These are phyloP conservation scores for Lipomyces chichibuensis DNA, from an alignment of 805 yeast species.

Conservation along the genomic window DNA sequence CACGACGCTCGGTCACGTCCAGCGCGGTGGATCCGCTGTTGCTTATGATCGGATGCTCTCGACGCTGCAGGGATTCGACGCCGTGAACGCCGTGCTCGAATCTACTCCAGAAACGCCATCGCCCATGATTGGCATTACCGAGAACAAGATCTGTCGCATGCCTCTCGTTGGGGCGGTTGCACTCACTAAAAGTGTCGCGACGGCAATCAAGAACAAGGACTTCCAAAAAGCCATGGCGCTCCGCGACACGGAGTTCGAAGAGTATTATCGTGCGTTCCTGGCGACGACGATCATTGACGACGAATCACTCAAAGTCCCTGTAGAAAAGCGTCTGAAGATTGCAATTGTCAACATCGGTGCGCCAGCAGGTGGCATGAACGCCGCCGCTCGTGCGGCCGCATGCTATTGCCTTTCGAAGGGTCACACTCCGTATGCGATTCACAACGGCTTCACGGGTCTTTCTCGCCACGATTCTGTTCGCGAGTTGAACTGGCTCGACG, in stretches of 20 bases:
- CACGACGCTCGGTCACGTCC: constrained; percentile 96
- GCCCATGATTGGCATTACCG: constrained; percentile 88
- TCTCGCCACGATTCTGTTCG: constrained; percentile 84
- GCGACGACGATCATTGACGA: constrained; percentile 71
- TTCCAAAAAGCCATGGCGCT: constrained; percentile 84
- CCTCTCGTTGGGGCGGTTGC: constrained; percentile 89
- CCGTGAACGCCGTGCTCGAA: constrained; percentile 88
- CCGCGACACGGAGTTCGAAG: constrained; percentile 86
- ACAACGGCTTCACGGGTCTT: constrained; percentile 91
- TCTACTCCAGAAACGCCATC: constrained; percentile 89
- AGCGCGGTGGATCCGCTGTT: constrained; percentile 98
- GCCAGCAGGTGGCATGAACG: constrained; percentile 94
- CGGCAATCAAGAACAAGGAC: constrained; percentile 75
- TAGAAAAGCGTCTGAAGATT: constrained; percentile 63
- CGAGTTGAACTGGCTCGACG: constrained; percentile 77
- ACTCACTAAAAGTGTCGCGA: constrained; percentile 86
- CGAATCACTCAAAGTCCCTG: constrained; percentile 62
- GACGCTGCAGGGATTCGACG: constrained; percentile 96
- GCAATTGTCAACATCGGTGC: constrained; percentile 95
- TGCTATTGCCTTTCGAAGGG: constrained; percentile 86
- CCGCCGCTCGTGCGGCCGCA: constrained; percentile 89
- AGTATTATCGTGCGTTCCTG: constrained; percentile 72
- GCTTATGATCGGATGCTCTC: constrained; percentile 91
- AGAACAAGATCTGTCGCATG: constrained; percentile 81
- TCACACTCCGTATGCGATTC: constrained; percentile 85